A percentile compares a stretch with the other conserved stretches of the same genome.
Conservation (phyloP, 768 basidiomycete genomes). For the Boletus bicolor region DNA sequence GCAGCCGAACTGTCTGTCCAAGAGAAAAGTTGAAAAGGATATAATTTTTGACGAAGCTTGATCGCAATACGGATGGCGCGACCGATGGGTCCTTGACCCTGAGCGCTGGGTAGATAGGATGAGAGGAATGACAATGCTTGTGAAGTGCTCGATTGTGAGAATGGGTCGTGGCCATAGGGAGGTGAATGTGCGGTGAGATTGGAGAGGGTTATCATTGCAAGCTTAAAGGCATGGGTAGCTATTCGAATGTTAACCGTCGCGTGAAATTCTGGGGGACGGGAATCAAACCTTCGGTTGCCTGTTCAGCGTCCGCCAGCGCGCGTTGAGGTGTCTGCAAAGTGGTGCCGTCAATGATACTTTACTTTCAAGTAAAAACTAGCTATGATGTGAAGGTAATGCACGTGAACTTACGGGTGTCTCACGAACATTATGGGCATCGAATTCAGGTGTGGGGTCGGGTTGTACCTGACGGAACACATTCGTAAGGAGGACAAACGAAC, state of each 20-base stretch:
- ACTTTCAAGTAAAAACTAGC: neutral
- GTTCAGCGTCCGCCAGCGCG: constrained; percentile 33
- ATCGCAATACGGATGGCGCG: constrained; percentile 63
- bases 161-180: constrained; percentile 52
- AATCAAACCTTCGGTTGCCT: constrained; percentile 49
- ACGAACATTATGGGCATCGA: constrained; percentile 1
- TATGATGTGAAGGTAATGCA: neutral
- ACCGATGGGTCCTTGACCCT: constrained; percentile 75
- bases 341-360: neutral
- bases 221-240: constrained; percentile 75
- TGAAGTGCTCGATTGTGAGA: constrained; percentile 34
- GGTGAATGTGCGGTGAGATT: constrained; percentile 60
- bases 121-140: constrained; percentile 53
- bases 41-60: constrained; percentile 62
- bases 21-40: constrained; percentile 44
- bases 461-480: constrained; percentile 10
- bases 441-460: constrained; percentile 9
- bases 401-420: constrained; percentile 14
- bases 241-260: constrained; percentile 2
- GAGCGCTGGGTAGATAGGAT: constrained; percentile 64
- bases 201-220: constrained; percentile 66
- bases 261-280: neutral
- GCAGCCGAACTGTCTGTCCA: constrained; percentile 39
- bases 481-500: neutral
- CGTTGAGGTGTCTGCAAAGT: constrained; percentile 13